These are phyloP conservation scores for Talaromyces liani DNA, from an alignment of 495 filamentous ascomycete genomes.

Conservation along the genomic window DNA sequence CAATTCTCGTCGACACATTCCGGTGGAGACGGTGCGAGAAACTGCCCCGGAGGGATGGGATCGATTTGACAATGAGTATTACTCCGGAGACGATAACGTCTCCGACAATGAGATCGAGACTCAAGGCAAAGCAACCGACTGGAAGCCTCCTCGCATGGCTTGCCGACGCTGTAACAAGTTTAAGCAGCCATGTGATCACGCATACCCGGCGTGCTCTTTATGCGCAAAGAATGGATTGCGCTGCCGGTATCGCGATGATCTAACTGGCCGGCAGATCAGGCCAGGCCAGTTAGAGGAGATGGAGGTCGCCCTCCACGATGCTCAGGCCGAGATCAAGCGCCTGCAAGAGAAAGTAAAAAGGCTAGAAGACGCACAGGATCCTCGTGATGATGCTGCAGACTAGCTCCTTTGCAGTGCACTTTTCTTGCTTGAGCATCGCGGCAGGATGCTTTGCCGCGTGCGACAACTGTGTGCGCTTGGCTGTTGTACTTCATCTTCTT, in stretches of 20 bases:
- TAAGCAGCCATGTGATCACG: constrained; percentile 3
- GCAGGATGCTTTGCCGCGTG: not conserved
- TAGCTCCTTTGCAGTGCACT: not conserved
- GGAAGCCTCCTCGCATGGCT: constrained; percentile 3
- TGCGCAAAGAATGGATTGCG: not conserved
- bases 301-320: not conserved
- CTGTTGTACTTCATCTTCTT: not conserved
- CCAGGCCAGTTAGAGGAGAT: constrained; percentile 4
- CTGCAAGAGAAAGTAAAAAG: not conserved
- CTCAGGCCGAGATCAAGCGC: not conserved
- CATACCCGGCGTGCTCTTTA: not conserved
- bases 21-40: not conserved
- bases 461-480: not conserved
- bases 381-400: not conserved
- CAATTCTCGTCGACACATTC: not conserved
- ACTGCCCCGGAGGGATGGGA: not conserved
- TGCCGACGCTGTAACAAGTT: constrained; percentile 5
- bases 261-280: not conserved
- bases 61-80: not conserved
- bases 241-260: not conserved
- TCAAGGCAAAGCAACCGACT: not conserved
- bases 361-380: not conserved
- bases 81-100: constrained; percentile 5
- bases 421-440: not conserved
- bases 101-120: not conserved